Conservation (phyloP, 176 grass and related monocot genomes). For the sorghum (Sorghum bicolor) region Sorghum_bicolor_NCBIv3 NC_012873.2:62879001-62879500, state of each 20-base stretch:
- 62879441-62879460: conserved; percentile 29
- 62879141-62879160: conserved; percentile 51
- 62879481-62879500: conserved; percentile 29
- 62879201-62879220: conserved; percentile 50
- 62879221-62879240: not conserved
- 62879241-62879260: not conserved
- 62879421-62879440: conserved; percentile 29
- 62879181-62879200: conserved; percentile 50
- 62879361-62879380: conserved; percentile 18
- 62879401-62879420: conserved; percentile 12
- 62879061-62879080: conserved; percentile 29
- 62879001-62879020: not conserved
- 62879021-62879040: not conserved
- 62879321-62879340: conserved; percentile 78
- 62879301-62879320: conserved; percentile 65
- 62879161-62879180: conserved; percentile 54
- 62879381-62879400: conserved; percentile 32
- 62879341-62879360: conserved; percentile 42
- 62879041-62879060: not conserved
- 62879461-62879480: conserved; percentile 14
- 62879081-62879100: conserved; percentile 86
- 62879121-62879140: conserved; percentile 58
- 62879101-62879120: conserved; percentile 76
- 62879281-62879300: conserved; percentile 48
- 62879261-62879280: conserved; percentile 13